Conservation (phyloP, 352 stramenopile species). For the Saprolegnia parasitica region DNA sequence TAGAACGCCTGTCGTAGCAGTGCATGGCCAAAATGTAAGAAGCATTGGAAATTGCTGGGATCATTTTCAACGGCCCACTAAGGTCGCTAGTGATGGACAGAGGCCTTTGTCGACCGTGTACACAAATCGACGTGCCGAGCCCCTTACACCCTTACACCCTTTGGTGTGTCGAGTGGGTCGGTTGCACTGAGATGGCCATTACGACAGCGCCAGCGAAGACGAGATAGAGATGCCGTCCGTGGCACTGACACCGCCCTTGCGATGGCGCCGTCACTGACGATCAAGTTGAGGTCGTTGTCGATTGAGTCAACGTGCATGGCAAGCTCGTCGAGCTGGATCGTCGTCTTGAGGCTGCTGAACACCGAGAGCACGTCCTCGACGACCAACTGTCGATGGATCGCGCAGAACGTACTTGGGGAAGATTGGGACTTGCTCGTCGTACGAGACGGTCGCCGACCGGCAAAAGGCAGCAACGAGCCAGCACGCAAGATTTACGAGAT, state of each 20-base stretch:
- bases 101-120: no score
- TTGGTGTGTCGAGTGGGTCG: no score
- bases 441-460: slow-evolving; percentile 78
- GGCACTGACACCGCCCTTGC: slow-evolving; percentile 85
- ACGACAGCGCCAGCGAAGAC: slow-evolving; percentile 68
- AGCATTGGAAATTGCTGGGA: no score
- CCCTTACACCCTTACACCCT: no score
- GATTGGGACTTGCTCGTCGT: slow-evolving; percentile 92
- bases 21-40: no score
- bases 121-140: no score
- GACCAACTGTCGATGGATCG: slow-evolving; percentile 94
- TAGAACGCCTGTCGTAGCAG: no score
- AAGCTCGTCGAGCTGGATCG: slow-evolving; percentile 90
- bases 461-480: slow-evolving; percentile 89
- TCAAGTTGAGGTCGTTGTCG: slow-evolving; percentile 93
- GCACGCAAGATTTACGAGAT: slow-evolving; percentile 90
- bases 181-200: no score
- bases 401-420: slow-evolving; percentile 95
- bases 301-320: slow-evolving; percentile 96
- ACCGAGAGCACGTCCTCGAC: slow-evolving; percentile 86
- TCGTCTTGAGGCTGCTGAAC: slow-evolving; percentile 88
- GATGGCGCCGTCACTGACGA: slow-evolving; percentile 93
- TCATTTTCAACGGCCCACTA: no score
- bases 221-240: slow-evolving; percentile 73
- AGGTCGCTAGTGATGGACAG: no score